Conservation (phyloP, 768 basidiomycete genomes). For the Rhodotorula sphaerocarpa region DNA sequence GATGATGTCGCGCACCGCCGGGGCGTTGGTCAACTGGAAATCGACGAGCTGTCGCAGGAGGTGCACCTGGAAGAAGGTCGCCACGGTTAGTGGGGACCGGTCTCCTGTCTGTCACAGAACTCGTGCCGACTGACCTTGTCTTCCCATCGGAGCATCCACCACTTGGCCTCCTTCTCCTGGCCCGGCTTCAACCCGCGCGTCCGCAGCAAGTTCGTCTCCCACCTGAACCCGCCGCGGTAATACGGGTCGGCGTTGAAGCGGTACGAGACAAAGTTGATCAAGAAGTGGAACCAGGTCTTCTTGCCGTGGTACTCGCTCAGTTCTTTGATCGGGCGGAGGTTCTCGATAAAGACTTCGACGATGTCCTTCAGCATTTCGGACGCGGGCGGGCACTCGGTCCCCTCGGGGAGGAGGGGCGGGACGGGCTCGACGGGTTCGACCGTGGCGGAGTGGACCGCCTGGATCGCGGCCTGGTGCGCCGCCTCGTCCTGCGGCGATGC, state of each 20-base stretch:
- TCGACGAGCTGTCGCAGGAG: constrained; percentile 24
- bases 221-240: constrained; percentile 14
- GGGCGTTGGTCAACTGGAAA: constrained; percentile 1
- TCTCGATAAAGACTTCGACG: constrained; percentile 3
- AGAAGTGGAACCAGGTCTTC: constrained; percentile 30
- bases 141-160: constrained; percentile 28
- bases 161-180: constrained; percentile 21
- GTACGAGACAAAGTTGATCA: constrained; percentile 26
- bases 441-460: background rate
- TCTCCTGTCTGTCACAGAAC: too few relatives aligned
- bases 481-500: background rate
- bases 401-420: background rate
- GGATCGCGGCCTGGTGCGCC: too few relatives aligned
- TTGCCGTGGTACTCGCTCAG: constrained; percentile 27
- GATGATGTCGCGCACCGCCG: background rate
- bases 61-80: too few relatives aligned
- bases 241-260: background rate
- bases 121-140: constrained; percentile 29
- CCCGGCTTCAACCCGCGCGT: constrained; percentile 24
- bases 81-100: too few relatives aligned
- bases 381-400: background rate
- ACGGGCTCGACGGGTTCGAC: constrained; percentile 1
- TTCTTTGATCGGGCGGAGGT: constrained; percentile 3
- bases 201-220: constrained; percentile 18
- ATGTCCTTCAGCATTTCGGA: constrained; percentile 3